A percentile compares a stretch with the other conserved stretches of the same genome.
These are phyloP conservation scores for Oryza coarctata DNA, from an alignment of 176 grass and related monocot species.

Conservation along the genomic window DNA sequence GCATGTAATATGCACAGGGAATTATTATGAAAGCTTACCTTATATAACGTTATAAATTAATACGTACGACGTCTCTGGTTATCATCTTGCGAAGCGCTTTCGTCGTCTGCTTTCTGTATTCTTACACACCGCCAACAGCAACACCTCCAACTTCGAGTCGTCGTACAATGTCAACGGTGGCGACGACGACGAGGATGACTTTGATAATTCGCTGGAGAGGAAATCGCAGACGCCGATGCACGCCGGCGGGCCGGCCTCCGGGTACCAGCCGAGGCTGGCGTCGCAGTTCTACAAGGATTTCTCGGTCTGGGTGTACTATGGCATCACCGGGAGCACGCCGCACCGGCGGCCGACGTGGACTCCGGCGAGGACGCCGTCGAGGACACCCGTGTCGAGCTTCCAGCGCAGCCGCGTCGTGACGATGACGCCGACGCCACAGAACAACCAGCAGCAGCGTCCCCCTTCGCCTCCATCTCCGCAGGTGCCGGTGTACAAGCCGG, in stretches of 20 bases:
- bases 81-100: too few relatives aligned
- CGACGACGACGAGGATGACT: conserved; percentile 37
- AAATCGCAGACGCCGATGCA: conserved; percentile 42
- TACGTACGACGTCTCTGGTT: too few relatives aligned
- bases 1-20: too few relatives aligned
- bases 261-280: conserved; percentile 56
- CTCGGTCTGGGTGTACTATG: conserved; percentile 67
- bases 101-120: too few relatives aligned
- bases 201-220: conserved; percentile 67
- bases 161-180: conserved; percentile 19
- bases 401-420: conserved; percentile 3
- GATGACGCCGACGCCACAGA: neutral
- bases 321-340: conserved; percentile 54
- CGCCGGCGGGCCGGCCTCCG: neutral
- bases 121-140: conserved; percentile 31
- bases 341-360: conserved; percentile 55
- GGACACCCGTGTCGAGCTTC: conserved; percentile 50
- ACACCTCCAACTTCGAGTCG: conserved; percentile 26
- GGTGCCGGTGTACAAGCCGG: conserved; percentile 37
- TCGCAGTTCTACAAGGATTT: conserved; percentile 83
- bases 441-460: neutral
- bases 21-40: too few relatives aligned
- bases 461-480: conserved; percentile 38
- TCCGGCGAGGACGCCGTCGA: conserved; percentile 50
- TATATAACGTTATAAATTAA: too few relatives aligned